phyloP scores from a whole-genome alignment of 2,329 filamentous ascomycete genomes.

The Sporothrix dimorphospora region DNA sequence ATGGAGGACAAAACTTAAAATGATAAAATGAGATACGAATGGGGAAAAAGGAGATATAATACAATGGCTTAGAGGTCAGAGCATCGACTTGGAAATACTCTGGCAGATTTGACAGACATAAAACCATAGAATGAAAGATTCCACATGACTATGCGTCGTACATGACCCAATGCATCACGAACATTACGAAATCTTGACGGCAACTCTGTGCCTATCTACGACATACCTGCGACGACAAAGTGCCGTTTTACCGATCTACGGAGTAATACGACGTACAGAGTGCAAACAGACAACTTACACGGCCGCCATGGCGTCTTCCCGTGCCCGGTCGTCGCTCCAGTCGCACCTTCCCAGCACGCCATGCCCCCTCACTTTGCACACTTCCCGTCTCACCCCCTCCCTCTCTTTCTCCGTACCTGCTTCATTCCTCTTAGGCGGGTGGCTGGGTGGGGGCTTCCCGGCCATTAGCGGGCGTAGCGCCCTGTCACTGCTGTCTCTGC shows the following conservation, averaged over 20 bases:
- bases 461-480: background rate
- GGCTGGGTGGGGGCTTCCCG: background rate
- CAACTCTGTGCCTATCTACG: too few species aligned
- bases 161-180: background rate
- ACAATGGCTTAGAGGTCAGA: too few species aligned
- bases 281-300: too few species aligned
- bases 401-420: background rate
- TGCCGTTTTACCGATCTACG: background rate
- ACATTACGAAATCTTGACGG: background rate
- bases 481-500: background rate
- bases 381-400: background rate
- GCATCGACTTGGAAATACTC: too few species aligned
- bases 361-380: background rate
- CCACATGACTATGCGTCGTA: too few species aligned
- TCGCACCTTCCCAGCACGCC: slow-evolving; percentile 11
- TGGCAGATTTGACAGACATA: too few species aligned
- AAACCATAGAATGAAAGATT: too few species aligned
- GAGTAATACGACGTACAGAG: too few species aligned
- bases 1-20: background rate
- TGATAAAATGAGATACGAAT: background rate
- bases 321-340: background rate
- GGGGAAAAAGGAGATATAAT: background rate
- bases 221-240: background rate
- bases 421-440: background rate
- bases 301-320: too few species aligned